Percentiles rank a stretch among this genome's conserved stretches.
Evolutionary conservation across 2,329 filamentous ascomycete species (phyloP).

Genomic region (Diaporthe citriasiana): DNA sequence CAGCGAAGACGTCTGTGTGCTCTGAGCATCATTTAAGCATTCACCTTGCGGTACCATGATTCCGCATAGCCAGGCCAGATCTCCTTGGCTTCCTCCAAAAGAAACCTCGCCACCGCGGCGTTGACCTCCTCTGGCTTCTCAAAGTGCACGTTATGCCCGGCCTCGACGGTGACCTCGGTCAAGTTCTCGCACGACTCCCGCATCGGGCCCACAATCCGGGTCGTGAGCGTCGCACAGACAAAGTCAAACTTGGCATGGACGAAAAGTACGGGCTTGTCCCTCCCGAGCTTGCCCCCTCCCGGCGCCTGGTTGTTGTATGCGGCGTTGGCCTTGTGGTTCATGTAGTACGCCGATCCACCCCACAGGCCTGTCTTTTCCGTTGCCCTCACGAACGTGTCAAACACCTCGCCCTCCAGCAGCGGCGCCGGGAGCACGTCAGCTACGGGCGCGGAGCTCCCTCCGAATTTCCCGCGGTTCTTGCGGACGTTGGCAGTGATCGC

Average conservation of each 20-base stretch:
- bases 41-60: not conserved
- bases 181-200: slow-evolving; percentile 54
- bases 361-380: slow-evolving; percentile 58
- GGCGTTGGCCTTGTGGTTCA: slow-evolving; percentile 58
- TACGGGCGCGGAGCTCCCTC: slow-evolving; percentile 23
- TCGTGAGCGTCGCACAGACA: slow-evolving; percentile 53
- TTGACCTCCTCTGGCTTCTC: slow-evolving; percentile 47
- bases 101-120: slow-evolving; percentile 46
- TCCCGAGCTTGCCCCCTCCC: slow-evolving; percentile 52
- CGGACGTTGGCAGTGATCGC: slow-evolving; percentile 26
- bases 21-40: not conserved
- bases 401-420: slow-evolving; percentile 38
- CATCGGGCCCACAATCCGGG: slow-evolving; percentile 52
- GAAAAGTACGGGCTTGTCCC: slow-evolving; percentile 50
- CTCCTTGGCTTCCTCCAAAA: not conserved
- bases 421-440: not conserved
- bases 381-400: slow-evolving; percentile 45
- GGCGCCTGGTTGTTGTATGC: slow-evolving; percentile 52
- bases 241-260: slow-evolving; percentile 55
- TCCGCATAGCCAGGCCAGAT: not conserved
- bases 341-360: slow-evolving; percentile 48
- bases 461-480: slow-evolving; percentile 44
- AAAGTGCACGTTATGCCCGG: slow-evolving; percentile 54
- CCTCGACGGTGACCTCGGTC: slow-evolving; percentile 52
- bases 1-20: not conserved